Percentiles rank a stretch among this genome's conserved stretches.
phyloP scores from a whole-genome alignment of 257 asterid species.

The Ehretia macrophylla region DNA sequence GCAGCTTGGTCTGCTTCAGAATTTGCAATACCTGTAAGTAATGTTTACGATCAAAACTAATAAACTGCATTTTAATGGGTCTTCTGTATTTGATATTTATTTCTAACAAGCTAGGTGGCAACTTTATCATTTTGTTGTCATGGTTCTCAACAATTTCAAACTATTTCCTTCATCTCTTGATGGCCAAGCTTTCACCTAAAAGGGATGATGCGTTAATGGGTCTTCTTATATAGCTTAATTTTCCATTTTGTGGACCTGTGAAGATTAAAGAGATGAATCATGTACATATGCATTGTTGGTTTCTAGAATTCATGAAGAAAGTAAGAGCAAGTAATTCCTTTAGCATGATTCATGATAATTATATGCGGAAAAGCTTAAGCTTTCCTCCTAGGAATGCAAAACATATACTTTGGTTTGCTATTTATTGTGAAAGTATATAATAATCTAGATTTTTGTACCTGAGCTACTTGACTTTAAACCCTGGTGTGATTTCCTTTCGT shows the following conservation, averaged over 20 bases:
- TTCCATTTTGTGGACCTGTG: neutral
- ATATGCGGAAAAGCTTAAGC: too few relatives aligned
- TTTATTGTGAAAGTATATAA: too few relatives aligned
- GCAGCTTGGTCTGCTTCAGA: conserved; percentile 76
- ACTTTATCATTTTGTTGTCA: neutral
- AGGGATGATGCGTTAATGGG: neutral
- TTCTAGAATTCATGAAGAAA: neutral
- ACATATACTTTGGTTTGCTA: too few relatives aligned
- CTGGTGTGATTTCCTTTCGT: too few relatives aligned
- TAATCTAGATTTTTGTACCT: too few relatives aligned
- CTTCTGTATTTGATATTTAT: too few relatives aligned
- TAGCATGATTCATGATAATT: neutral
- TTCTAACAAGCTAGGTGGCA: too few relatives aligned
- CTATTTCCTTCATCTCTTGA: neutral
- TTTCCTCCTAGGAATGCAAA: too few relatives aligned
- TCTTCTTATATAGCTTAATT: neutral
- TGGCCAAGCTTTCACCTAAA: neutral
- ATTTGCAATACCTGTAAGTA: conserved; percentile 89
- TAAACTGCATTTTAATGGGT: neutral
- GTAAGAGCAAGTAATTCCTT: neutral
- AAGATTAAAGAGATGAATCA: neutral
- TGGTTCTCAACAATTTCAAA: neutral
- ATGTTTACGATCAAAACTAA: neutral
- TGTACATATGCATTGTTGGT: neutral
- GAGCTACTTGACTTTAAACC: too few relatives aligned